These are phyloP conservation scores for Melaleuca alternifolia DNA, from an alignment of 345 rosid species.

Conservation along the genomic window DNA sequence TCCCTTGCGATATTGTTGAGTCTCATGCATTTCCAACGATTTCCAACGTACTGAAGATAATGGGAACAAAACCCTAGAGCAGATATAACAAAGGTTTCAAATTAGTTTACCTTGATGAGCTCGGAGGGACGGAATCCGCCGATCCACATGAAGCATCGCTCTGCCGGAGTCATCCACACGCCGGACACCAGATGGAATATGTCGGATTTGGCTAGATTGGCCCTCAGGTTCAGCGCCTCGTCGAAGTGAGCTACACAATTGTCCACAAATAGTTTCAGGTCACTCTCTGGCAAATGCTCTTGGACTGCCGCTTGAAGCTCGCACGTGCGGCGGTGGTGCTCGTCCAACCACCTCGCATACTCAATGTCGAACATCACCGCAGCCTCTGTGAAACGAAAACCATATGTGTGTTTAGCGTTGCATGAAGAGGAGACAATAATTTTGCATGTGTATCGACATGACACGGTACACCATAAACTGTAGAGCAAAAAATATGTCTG, in stretches of 20 bases:
- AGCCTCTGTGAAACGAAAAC: not conserved
- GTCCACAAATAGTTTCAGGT: conserved; percentile 28
- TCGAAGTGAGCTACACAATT: conserved; percentile 26
- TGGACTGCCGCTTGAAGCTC: conserved; percentile 30
- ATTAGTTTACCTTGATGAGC: conserved; percentile 27
- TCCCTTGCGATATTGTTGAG: not conserved
- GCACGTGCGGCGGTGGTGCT: conserved; percentile 24
- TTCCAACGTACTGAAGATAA: not conserved
- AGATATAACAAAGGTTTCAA: not conserved
- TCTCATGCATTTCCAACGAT: not conserved
- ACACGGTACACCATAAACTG: not conserved
- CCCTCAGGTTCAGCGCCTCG: conserved; percentile 19
- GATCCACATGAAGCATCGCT: conserved; percentile 46
- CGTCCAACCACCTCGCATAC: conserved; percentile 36
- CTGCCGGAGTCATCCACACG: conserved; percentile 38
- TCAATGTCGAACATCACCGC: conserved; percentile 33
- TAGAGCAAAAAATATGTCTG: not conserved
- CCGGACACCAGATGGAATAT: conserved; percentile 41
- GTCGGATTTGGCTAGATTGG: conserved; percentile 24
- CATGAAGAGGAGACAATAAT: not conserved
- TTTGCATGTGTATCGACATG: not conserved
- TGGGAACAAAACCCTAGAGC: not conserved
- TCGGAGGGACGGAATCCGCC: conserved; percentile 47
- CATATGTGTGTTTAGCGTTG: not conserved
- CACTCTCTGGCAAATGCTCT: conserved; percentile 23